phyloP scores from a whole-genome alignment of 805 yeast genomes.

The Yamadazyma endophytica region DNA sequence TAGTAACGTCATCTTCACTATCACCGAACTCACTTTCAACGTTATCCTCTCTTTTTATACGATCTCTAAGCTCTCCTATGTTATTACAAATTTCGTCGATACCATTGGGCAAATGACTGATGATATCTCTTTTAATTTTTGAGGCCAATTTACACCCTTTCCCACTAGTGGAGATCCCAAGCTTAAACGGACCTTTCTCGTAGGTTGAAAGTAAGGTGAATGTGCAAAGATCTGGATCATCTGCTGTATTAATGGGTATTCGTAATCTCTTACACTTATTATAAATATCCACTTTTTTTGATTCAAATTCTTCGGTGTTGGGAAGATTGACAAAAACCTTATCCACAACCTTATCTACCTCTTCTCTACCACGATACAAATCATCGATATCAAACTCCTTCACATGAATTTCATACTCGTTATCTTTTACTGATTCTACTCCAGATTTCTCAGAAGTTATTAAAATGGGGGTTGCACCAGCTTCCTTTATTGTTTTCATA shows the following conservation, averaged over 20 bases:
- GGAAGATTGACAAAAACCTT: constrained; percentile 62
- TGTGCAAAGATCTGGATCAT: constrained; percentile 65
- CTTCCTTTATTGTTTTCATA: constrained; percentile 41
- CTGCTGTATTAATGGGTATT: constrained; percentile 80
- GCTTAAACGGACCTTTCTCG: constrained; percentile 66
- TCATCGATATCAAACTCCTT: constrained; percentile 36
- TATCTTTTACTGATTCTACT: constrained; percentile 21
- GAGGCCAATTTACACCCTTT: constrained; percentile 86
- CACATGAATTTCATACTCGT: constrained; percentile 17
- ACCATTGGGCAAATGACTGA: constrained; percentile 60
- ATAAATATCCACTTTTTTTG: constrained; percentile 39
- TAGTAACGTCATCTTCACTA: constrained; percentile 68
- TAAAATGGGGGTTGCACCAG: constrained; percentile 54
- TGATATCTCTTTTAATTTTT: constrained; percentile 71
- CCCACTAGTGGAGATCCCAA: constrained; percentile 83
- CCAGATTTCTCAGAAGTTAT: too few relatives aligned
- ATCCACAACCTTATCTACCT: constrained; percentile 66
- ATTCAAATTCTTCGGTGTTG: constrained; percentile 9
- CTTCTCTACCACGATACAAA: constrained; percentile 56
- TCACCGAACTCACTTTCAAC: constrained; percentile 38
- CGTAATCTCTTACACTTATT: constrained; percentile 54
- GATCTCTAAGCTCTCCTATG: constrained; percentile 61
- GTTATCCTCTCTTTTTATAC: constrained; percentile 52
- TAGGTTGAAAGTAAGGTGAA: constrained; percentile 74
- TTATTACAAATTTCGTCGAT: constrained; percentile 65